Base-by-base conservation (phyloP, 2,329 filamentous ascomycete species). In the Fonsecaea pedrosoi region DNA sequence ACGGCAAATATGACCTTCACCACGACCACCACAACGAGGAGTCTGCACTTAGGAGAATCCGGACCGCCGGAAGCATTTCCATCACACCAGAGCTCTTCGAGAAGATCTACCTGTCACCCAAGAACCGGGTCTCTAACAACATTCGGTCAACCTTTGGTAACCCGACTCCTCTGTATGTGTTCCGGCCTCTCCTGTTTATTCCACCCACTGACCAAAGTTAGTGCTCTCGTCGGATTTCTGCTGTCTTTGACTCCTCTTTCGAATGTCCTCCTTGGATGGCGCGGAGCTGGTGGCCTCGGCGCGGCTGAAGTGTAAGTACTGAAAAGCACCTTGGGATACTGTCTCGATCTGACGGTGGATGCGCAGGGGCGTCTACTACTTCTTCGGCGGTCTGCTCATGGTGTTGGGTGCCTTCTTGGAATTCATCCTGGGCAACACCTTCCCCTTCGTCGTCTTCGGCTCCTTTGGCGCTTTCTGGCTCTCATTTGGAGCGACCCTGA, bases 231-330 rank as follows among this genome's bases (percentile, higher is more conserved):
- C 57, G 72, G 72, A 18, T 88, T 88, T 77, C 73, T 88, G 59
- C 73, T 88, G 34, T 83, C 81, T 25, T 78, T 86, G 38, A 83
- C 81, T 0, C 86, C 86, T 0, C 76, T 87, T 21, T 83, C 84
- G 53, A 86, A 83, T 75, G 79, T 82, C 35, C 77, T 86, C 7
- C 85, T 88, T 83, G 85, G 85, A 45, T 88, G 85, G 86, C 77
- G 85, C 71, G 85, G 86, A 21, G 80, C 86, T 34, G 84, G 84
- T 54, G 82, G 81, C 2, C 81, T 77, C 54, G 85, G 85, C 30
- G 84, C 84, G 58, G 70, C 71, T 55, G 69, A 71, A 67, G 66
- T 70, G 71, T 71, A 57, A 62, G 61, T 63, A 6, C 55, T 10
- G 45, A 8, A 45, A 40, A 13, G 37, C 38, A 13, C 62, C 37